phyloP scores from a whole-genome alignment of 495 filamentous ascomycete species.

The Tuber magnatum region DNA sequence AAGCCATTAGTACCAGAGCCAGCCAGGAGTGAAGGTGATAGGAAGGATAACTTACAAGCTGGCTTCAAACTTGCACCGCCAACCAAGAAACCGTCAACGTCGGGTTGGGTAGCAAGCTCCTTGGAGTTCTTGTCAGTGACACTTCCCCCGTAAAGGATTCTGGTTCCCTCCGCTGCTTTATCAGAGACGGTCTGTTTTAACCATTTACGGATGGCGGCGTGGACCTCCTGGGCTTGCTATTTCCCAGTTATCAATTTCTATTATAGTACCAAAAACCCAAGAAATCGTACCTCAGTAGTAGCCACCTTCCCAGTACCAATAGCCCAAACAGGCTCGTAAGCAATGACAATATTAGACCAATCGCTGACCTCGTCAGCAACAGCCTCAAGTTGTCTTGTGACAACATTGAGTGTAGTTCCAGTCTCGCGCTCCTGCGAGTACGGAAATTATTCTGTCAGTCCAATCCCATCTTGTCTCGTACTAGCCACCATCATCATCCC shows the following conservation, averaged over 20 bases:
- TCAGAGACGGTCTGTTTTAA: constrained; percentile 64
- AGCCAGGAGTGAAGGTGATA: constrained; percentile 32
- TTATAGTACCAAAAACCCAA: neutral
- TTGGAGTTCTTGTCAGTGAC: constrained; percentile 97
- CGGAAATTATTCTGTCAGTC: constrained; percentile 41
- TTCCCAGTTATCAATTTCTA: constrained; percentile 13
- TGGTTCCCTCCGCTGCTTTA: constrained; percentile 44
- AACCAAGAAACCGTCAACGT: constrained; percentile 98
- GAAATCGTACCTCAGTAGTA: constrained; percentile 51
- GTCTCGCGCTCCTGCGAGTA: constrained; percentile 64
- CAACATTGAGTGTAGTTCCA: constrained; percentile 80
- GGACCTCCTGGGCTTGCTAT: constrained; percentile 88
- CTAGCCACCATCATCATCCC: neutral
- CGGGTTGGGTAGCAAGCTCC: constrained; percentile 78
- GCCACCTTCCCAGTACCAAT: constrained; percentile 98
- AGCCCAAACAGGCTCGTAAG: constrained; percentile 99
- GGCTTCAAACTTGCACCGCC: constrained; percentile 98
- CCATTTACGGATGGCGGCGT: constrained; percentile 87
- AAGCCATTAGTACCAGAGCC: constrained; percentile 55
- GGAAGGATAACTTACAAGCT: constrained; percentile 62
- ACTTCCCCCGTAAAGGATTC: constrained; percentile 91
- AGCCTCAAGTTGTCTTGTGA: constrained; percentile 68
- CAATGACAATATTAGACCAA: constrained; percentile 91
- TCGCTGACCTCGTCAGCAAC: constrained; percentile 64
- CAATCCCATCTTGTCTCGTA: neutral